phyloP scores from a whole-genome alignment of 306 rosid species.

The Alnus rubra region DNA sequence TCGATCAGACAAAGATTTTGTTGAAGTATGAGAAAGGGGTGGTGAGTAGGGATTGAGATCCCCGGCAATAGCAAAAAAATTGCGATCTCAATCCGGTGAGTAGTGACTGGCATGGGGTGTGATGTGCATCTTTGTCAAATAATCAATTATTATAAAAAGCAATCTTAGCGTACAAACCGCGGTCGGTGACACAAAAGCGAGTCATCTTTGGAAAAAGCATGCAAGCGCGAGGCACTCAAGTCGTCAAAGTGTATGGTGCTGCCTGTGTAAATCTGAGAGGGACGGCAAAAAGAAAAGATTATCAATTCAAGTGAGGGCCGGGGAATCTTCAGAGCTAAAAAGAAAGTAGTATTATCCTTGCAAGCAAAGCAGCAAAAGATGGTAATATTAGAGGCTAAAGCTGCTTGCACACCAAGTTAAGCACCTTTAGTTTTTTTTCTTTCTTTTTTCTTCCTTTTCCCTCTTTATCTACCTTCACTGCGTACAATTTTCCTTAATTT shows the following conservation, averaged over 20 bases:
- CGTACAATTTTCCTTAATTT: not conserved
- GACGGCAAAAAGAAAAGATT: constrained; percentile 42
- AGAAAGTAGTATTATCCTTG: constrained; percentile 18
- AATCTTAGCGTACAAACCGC: not conserved
- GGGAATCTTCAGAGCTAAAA: constrained; percentile 44
- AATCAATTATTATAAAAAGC: constrained; percentile 32
- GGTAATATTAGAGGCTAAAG: constrained; percentile 31
- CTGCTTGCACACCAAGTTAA: constrained; percentile 59
- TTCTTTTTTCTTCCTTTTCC: constrained; percentile 9
- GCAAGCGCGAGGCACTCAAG: not conserved
- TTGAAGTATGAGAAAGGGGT: no score
- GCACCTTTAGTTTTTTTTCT: constrained; percentile 33
- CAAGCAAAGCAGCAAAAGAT: constrained; percentile 37
- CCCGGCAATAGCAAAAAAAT: no score
- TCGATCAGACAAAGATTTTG: no score
- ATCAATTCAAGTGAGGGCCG: constrained; percentile 14
- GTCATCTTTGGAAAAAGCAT: constrained; percentile 30
- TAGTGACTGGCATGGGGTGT: no score
- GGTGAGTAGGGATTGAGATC: no score
- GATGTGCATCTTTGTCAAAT: constrained; percentile 48
- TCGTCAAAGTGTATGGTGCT: not conserved
- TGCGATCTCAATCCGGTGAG: no score
- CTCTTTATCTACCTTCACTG: constrained; percentile 25
- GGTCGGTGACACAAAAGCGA: constrained; percentile 60
- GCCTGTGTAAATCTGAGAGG: constrained; percentile 15